Conservation (phyloP, 139 green algal species). For the Trebouxia sp. region DNA sequence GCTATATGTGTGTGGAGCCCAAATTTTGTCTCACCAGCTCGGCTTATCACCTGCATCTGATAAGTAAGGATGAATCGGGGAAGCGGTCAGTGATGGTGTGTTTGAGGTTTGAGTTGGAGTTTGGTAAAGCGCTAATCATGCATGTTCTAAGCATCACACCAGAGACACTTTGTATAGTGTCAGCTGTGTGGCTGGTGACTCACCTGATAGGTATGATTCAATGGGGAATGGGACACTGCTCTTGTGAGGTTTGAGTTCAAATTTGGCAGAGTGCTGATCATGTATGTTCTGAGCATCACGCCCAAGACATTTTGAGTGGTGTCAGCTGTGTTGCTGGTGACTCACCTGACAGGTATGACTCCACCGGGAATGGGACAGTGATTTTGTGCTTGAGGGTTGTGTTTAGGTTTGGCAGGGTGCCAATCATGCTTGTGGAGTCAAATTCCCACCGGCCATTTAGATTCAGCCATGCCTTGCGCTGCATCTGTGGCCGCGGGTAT, state of each 20-base stretch:
- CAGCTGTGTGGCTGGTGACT: neutral
- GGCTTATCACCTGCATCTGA: neutral
- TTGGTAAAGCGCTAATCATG: neutral
- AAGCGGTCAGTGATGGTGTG: too few relatives aligned
- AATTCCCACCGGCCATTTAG: constrained; percentile 39
- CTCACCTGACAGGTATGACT: constrained; percentile 35
- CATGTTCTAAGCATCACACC: neutral
- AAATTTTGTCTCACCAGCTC: neutral
- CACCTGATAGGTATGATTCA: constrained; percentile 30
- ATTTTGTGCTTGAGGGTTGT: constrained; percentile 16
- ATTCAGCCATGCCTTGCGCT: constrained; percentile 28
- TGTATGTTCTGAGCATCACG: too few relatives aligned
- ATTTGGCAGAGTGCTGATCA: neutral
- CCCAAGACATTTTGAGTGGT: neutral
- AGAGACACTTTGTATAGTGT: neutral
- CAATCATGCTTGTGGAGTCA: constrained; percentile 19
- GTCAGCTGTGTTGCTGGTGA: neutral
- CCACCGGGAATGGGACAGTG: constrained; percentile 36
- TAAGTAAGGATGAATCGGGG: too few relatives aligned
- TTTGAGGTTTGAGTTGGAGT: neutral
- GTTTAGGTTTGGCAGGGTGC: constrained; percentile 4
- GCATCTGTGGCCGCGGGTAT: constrained; percentile 37
- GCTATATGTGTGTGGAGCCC: neutral
- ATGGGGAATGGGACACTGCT: constrained; percentile 24
- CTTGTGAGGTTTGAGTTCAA: neutral